A percentile compares a stretch with the other conserved stretches of the same genome.
Conservation (phyloP, 208 protist genomes). For the Porcisia deanei region DNA sequence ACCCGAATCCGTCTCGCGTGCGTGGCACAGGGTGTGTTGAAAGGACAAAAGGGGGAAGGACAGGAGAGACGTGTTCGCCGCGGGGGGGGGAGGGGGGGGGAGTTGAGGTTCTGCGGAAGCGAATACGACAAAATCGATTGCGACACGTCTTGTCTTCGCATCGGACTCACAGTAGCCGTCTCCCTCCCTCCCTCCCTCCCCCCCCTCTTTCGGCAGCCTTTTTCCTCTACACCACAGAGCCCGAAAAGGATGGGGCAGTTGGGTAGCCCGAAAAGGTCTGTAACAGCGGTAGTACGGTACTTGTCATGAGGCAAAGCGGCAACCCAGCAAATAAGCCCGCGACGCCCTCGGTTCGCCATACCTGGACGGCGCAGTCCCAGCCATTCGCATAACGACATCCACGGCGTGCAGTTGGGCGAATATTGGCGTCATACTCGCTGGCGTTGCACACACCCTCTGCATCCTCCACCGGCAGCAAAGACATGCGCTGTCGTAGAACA, state of each 20-base stretch:
- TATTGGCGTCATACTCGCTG: neutral
- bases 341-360: conserved; percentile 23
- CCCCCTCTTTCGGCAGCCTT: neutral
- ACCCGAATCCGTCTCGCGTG: too few relatives aligned
- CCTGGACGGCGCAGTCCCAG: conserved; percentile 21
- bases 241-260: conserved; percentile 24
- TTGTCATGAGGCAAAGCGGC: conserved; percentile 26
- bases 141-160: neutral
- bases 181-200: neutral
- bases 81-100: neutral
- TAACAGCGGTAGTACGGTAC: conserved; percentile 25
- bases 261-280: conserved; percentile 24
- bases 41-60: too few relatives aligned
- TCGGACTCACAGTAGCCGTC: neutral
- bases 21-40: too few relatives aligned
- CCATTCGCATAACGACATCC: conserved; percentile 33
- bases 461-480: conserved; percentile 24
- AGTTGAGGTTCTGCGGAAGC: neutral
- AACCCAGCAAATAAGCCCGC: conserved; percentile 27
- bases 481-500: conserved; percentile 41
- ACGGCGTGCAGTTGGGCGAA: neutral
- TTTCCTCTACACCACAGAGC: conserved; percentile 17
- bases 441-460: neutral
- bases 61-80: too few relatives aligned
- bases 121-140: neutral